Conservation (phyloP, 2,329 filamentous ascomycete genomes). For the Sporothrix phasma region DNA sequence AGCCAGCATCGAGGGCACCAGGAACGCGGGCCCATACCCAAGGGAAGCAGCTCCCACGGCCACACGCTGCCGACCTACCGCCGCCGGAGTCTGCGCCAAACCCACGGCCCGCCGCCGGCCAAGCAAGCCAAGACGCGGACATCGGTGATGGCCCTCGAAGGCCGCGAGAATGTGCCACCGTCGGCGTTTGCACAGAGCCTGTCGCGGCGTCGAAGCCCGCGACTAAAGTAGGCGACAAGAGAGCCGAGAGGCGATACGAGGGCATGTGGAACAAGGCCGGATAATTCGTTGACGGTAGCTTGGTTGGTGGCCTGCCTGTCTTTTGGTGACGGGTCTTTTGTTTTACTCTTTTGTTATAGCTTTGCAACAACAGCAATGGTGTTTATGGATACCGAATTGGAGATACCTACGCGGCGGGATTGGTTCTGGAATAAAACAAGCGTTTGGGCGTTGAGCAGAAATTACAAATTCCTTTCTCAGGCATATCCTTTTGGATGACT, state of each 20-base stretch:
- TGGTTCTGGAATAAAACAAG: neutral
- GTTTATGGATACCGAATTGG: neutral
- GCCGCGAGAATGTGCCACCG: conserved; percentile 42
- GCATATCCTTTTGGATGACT: too few species aligned
- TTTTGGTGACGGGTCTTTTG: neutral
- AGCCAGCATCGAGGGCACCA: neutral
- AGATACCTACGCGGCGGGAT: neutral
- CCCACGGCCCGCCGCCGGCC: conserved; percentile 20
- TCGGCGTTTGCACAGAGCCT: conserved; percentile 36
- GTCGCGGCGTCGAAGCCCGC: conserved; percentile 45
- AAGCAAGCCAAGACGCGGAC: conserved; percentile 26
- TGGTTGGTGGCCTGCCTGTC: neutral
- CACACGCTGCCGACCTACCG: conserved; percentile 38
- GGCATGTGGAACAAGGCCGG: neutral
- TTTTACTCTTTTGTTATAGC: neutral
- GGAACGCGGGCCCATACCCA: neutral
- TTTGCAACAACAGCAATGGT: neutral
- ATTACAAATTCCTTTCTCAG: neutral
- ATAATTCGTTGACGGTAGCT: neutral
- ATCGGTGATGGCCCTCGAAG: conserved; percentile 29
- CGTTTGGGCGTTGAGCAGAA: neutral
- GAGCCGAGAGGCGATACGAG: neutral
- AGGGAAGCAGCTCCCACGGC: conserved; percentile 24
- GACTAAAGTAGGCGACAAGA: conserved; percentile 28
- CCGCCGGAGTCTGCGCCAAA: conserved; percentile 30